Percentiles rank a stretch among this genome's conserved stretches.
phyloP scores from a whole-genome alignment of 2,329 filamentous ascomycete genomes.

The Fusarium mangiferae region DNA sequence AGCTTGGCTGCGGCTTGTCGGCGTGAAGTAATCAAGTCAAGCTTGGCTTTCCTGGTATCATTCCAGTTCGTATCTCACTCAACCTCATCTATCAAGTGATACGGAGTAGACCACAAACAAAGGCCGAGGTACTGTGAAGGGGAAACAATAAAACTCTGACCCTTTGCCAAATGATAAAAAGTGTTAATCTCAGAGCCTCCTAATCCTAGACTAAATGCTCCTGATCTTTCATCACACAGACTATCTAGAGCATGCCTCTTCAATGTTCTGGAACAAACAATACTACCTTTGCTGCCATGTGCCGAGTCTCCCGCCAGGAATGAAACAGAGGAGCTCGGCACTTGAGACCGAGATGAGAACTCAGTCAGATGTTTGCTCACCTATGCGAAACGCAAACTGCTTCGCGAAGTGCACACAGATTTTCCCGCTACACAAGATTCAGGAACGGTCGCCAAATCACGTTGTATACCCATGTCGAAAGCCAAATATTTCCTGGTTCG shows the following conservation, averaged over 20 bases:
- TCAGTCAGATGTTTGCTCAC: neutral
- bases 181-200: neutral
- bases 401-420: neutral
- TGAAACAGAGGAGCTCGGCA: constrained; percentile 5
- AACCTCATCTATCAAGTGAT: neutral
- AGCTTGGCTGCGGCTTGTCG: neutral
- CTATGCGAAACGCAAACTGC: constrained; percentile 27
- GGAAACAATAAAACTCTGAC: neutral
- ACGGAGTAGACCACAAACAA: neutral
- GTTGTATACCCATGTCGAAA: constrained; percentile 2
- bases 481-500: constrained; percentile 11
- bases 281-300: neutral
- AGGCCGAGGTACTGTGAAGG: neutral
- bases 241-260: neutral
- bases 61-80: neutral
- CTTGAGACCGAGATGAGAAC: neutral
- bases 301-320: neutral
- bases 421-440: constrained; percentile 15
- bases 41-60: neutral
- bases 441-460: neutral
- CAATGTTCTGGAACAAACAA: neutral
- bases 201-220: neutral
- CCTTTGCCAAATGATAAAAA: neutral
- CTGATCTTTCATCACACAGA: neutral
- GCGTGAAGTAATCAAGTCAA: neutral